Evolutionary conservation across 2,329 filamentous ascomycete genomes (phyloP).

Genomic region (Zymoseptoria crescenta): DNA sequence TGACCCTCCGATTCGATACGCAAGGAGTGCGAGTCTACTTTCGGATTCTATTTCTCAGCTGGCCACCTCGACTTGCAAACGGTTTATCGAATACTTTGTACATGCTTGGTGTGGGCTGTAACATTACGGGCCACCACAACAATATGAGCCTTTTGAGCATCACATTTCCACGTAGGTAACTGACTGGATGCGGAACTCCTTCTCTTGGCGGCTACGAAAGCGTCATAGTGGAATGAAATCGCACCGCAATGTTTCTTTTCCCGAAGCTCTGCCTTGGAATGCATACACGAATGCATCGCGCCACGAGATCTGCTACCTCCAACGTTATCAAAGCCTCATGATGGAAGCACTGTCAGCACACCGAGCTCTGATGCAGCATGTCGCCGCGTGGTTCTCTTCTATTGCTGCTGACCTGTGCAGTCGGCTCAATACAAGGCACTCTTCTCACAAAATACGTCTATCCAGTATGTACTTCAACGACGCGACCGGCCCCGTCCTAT

Average conservation of each 20-base stretch:
- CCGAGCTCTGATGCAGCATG: background rate
- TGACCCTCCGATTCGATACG: too few relatives aligned
- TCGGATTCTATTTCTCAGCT: too few relatives aligned
- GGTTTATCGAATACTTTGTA: too few relatives aligned
- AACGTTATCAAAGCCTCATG: background rate
- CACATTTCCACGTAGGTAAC: too few relatives aligned
- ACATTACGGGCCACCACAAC: too few relatives aligned
- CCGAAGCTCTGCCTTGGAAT: background rate
- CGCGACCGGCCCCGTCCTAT: background rate
- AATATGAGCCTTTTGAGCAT: too few relatives aligned
- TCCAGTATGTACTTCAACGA: conserved; percentile 1
- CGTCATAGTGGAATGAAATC: background rate
- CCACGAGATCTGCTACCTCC: background rate
- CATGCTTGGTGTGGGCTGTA: too few relatives aligned
- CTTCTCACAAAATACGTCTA: conserved; percentile 4
- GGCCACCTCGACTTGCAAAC: too few relatives aligned
- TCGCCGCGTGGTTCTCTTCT: background rate
- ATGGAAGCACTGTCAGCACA: background rate
- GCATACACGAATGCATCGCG: background rate
- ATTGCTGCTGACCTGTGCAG: background rate
- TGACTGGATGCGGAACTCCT: too few relatives aligned
- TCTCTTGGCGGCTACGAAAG: too few relatives aligned
- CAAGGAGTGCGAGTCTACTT: too few relatives aligned
- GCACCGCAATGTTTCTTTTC: background rate
- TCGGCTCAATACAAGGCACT: background rate